These are phyloP conservation scores for Alternaria arborescens DNA, from an alignment of 2,329 filamentous ascomycete species.

Conservation along the genomic window DNA sequence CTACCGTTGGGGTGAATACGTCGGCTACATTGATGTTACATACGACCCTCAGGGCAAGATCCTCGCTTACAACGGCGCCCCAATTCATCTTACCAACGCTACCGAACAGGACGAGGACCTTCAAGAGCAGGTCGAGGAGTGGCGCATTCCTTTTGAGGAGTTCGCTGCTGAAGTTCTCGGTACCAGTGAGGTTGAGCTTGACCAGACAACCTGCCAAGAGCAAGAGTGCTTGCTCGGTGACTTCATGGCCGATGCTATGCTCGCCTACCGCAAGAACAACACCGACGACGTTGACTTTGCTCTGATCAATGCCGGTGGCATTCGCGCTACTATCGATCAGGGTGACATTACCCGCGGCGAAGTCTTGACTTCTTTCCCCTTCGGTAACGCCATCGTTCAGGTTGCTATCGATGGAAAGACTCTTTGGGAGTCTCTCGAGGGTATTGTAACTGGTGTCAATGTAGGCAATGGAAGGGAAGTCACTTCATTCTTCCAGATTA, in stretches of 20 bases:
- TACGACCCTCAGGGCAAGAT: slow-evolving; percentile 69
- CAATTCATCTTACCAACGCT: slow-evolving; percentile 70
- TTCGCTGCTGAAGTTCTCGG: slow-evolving; percentile 68
- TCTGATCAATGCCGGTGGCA: slow-evolving; percentile 70
- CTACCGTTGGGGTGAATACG: slow-evolving; percentile 73
- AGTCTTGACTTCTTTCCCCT: slow-evolving; percentile 71
- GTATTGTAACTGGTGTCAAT: slow-evolving; percentile 64
- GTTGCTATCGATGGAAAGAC: slow-evolving; percentile 62
- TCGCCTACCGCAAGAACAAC: slow-evolving; percentile 65
- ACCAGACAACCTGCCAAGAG: slow-evolving; percentile 66
- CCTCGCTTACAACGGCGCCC: slow-evolving; percentile 69
- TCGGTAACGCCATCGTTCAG: slow-evolving; percentile 71
- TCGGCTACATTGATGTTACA: slow-evolving; percentile 72
- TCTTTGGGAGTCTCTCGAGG: slow-evolving; percentile 67
- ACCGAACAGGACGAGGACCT: slow-evolving; percentile 66
- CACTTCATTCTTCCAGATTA: slow-evolving; percentile 69
- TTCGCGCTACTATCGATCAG: slow-evolving; percentile 69
- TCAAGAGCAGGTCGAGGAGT: slow-evolving; percentile 66
- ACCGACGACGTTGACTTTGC: slow-evolving; percentile 63
- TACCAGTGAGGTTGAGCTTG: slow-evolving; percentile 62
- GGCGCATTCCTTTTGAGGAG: slow-evolving; percentile 68
- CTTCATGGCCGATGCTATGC: slow-evolving; percentile 63
- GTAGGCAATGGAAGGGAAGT: slow-evolving; percentile 63
- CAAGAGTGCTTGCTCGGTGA: slow-evolving; percentile 63
- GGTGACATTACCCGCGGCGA: slow-evolving; percentile 70